Evolutionary conservation across 805 yeast species (phyloP), one percentile per base, ranked within the genome.

Genomic region (Kodamaea laetipori): DNA sequence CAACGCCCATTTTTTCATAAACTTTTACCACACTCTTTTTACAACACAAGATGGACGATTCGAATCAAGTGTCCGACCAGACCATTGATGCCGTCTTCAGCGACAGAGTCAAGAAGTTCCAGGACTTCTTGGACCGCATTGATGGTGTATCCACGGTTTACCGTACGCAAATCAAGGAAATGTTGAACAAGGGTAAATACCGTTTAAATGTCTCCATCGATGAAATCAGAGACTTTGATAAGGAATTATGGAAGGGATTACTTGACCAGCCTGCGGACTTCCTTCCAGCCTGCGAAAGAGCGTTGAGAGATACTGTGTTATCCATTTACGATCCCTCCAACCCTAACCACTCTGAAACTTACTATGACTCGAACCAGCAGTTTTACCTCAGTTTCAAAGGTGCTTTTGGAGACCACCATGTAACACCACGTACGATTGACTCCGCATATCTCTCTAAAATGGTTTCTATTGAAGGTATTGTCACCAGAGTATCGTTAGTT

Each of bases 401-500:
- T 42, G 82, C 97, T 0, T 89, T 94, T 64, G 98, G 98, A 43
- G 79, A 82, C 44, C 90, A 90, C 60, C 77, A 84, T 35, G 82
- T 92, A 21, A 84, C 90, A 17, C 97, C 99, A 15, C 78, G 98
- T 57, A 81, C 96, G 3, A 81, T 94, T 45, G 79, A 83, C 46
- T 84, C 98, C 2, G 66, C 76, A 10, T 84, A 80, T 51, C 70
- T 94, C 40, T 89, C 96, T 44, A 83, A 84, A 58, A 71, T 92
- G 77, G 80, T 94, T 34, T 82, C 95, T 1, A 74, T 94, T 17
- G 97, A 94, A 66, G 99, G 99, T 44, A 94, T 94, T 54, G 96
- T 94, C 12, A 92, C 98, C 1, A 76, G 94, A 50, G 90, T 96
- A 23, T 90, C 97, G 1, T 73, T 94, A 45, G 95, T 94, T 32